Base-by-base conservation (phyloP, 768 basidiomycete genomes). In the Macrocybe gigantea region DNA sequence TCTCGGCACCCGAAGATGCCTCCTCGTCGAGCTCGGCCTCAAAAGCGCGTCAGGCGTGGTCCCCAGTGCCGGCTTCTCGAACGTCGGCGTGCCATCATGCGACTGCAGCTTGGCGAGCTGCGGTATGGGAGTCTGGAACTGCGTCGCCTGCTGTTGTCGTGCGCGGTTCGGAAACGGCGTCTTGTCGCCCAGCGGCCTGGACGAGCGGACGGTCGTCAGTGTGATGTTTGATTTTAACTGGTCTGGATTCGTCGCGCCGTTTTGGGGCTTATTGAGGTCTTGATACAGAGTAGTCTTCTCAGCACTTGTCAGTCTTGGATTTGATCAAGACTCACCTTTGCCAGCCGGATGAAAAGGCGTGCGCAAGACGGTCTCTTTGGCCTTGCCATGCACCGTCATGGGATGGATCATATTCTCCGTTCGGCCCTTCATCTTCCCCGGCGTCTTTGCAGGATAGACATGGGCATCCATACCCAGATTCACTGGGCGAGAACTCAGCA, bases 131-230 rank as follows among this genome's bases (percentile, higher is more conserved):
- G 64, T 71, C 45, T 68, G 66, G 51, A 60, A 66, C 22, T 22
- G 22, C 22, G 22, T 22, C 22, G 22, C 4, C 11, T 60, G 56
- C 30, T 58, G 49, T 6, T 54, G 50, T 11, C 53, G 62, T 32
- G 64, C 65, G 34, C 85, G 81, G 59, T 88, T 89, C 3, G 80
- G 79, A 54, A 83, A 82, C 1, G 87, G 87, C 1, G 87, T 90
- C 64, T 85, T 88, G 66, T 90, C 87, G 22, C 72, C 72, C 6
- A 90, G 69, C 1, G 84, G 82, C 9, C 79, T 76, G 5, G 62
- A 56, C 33, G 47, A 56, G 10, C 63, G 59, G 33, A 51, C 57
- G 50, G 43, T 62, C 43, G 36, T 54, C 43, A 34, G 38, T 47
- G 22, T 22, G 22, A 41, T 59, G 55, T 35, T 58, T 52, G 53